Conservation (phyloP, 2,329 filamentous ascomycete species). For the Amauroascus verrucosus region DNA sequence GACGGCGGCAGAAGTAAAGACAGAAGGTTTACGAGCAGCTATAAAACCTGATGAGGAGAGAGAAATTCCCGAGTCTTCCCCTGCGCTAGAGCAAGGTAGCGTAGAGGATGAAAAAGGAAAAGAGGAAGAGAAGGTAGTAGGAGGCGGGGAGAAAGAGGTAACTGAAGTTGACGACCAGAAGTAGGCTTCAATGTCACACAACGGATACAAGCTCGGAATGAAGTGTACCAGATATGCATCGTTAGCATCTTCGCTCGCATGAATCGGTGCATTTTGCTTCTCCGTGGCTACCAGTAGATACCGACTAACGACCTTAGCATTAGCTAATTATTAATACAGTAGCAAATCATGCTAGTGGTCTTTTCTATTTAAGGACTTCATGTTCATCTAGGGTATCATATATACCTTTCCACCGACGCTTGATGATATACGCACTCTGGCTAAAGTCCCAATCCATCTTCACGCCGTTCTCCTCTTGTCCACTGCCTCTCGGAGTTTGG, state of each 20-base stretch:
- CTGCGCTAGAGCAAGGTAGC: background rate
- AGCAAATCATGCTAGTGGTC: too few species aligned
- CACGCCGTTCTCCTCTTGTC: slow-evolving; percentile 44
- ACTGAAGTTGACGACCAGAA: background rate
- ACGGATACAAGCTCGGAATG: background rate
- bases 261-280: background rate
- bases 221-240: background rate
- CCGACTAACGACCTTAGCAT: background rate
- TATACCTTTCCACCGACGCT: too few species aligned
- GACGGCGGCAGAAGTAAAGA: slow-evolving; percentile 15
- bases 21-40: slow-evolving; percentile 23
- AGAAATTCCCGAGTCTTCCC: background rate
- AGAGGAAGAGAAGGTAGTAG: background rate
- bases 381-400: too few species aligned
- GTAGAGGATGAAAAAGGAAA: background rate
- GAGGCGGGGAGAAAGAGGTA: background rate
- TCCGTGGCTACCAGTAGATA: background rate
- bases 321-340: too few species aligned
- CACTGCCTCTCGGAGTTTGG: slow-evolving; percentile 67
- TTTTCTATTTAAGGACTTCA: too few species aligned
- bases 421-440: too few species aligned
- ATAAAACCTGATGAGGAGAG: background rate
- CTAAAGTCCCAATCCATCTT: background rate
- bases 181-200: background rate
- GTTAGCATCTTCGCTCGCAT: background rate